phyloP scores from a whole-genome alignment of 495 filamentous ascomycete genomes.

The Aspergillus sclerotiicarbonarius region DNA sequence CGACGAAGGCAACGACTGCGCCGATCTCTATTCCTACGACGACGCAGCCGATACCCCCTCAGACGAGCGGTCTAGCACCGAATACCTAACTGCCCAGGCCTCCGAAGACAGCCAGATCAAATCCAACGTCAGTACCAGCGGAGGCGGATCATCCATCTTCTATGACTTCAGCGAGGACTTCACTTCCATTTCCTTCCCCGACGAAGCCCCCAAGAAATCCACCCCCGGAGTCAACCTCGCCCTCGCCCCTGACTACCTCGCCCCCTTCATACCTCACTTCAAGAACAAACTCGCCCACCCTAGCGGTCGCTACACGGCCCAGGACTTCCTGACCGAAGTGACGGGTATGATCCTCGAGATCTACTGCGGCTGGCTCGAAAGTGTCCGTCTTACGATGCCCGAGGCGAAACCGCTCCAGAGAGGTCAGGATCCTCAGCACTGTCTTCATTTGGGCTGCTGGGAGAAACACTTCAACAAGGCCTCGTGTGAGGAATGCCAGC shows the following conservation, averaged over 20 bases:
- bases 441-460: slow-evolving; percentile 36
- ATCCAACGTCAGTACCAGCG: no score
- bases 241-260: slow-evolving; percentile 8
- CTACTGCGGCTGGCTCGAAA: slow-evolving; percentile 28
- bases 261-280: slow-evolving; percentile 27
- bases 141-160: slow-evolving; percentile 4
- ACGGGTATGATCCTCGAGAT: slow-evolving; percentile 30
- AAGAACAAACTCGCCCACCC: slow-evolving; percentile 22
- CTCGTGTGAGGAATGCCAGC: slow-evolving; percentile 30
- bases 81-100: background rate
- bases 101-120: no score
- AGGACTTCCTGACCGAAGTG: slow-evolving; percentile 28
- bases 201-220: background rate
- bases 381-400: slow-evolving; percentile 15
- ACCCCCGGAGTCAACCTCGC: background rate
- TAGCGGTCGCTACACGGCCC: slow-evolving; percentile 22
- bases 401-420: background rate
- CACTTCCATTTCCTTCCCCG: background rate
- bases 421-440: slow-evolving; percentile 5
- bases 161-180: slow-evolving; percentile 9
- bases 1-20: background rate
- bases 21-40: background rate
- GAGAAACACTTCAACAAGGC: slow-evolving; percentile 19
- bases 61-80: background rate
- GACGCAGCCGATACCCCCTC: background rate